Evolutionary conservation across 371 early-diverging fungal genomes (phyloP).

Genomic region (Mucor indicus): DNA sequence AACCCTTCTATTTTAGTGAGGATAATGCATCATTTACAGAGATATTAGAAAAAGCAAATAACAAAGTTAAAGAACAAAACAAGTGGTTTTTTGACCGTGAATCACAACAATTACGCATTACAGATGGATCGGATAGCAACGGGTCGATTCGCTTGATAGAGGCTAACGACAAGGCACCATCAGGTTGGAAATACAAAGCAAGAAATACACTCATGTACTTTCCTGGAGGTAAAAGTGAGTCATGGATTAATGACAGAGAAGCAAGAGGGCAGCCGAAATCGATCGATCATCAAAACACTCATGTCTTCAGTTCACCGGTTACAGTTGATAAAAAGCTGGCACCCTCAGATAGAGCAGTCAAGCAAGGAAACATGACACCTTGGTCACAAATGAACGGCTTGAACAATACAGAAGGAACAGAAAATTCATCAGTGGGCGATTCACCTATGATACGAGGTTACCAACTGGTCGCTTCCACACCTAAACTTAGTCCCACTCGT

Average conservation of each 20-base stretch:
- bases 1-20: slow-evolving; percentile 42
- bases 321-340: neutral
- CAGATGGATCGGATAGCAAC: slow-evolving; percentile 10
- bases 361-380: slow-evolving; percentile 26
- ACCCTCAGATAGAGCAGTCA: slow-evolving; percentile 25
- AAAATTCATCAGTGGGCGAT: slow-evolving; percentile 16
- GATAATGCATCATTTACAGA: slow-evolving; percentile 81
- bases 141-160: slow-evolving; percentile 18
- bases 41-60: slow-evolving; percentile 63
- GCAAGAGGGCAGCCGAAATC: slow-evolving; percentile 51
- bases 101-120: slow-evolving; percentile 28
- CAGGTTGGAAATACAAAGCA: slow-evolving; percentile 59
- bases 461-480: slow-evolving; percentile 67
- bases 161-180: slow-evolving; percentile 27
- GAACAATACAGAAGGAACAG: neutral
- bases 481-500: slow-evolving; percentile 56
- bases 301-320: slow-evolving; percentile 4
- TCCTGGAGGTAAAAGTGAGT: slow-evolving; percentile 46
- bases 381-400: slow-evolving; percentile 24
- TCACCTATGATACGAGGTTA: slow-evolving; percentile 57
- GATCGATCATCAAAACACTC: slow-evolving; percentile 53
- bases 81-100: slow-evolving; percentile 74
- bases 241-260: slow-evolving; percentile 31
- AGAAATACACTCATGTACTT: slow-evolving; percentile 67
- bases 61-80: slow-evolving; percentile 55